These are phyloP conservation scores for Populus hybrid DNA, from an alignment of 441 rosid species.

Conservation along the genomic window DNA sequence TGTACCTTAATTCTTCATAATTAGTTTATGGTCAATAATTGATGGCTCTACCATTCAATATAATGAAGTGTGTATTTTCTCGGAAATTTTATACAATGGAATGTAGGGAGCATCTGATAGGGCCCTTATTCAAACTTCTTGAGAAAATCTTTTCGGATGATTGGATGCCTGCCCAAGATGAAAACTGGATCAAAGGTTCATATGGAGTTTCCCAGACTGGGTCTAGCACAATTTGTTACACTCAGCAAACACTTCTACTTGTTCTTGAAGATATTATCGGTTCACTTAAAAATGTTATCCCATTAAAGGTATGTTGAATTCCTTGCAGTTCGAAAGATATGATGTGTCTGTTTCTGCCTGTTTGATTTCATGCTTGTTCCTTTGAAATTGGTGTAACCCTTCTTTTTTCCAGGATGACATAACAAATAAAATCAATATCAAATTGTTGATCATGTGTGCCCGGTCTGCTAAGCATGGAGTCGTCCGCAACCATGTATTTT, in stretches of 20 bases:
- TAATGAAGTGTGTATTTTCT: not conserved
- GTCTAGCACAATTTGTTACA: constrained; percentile 36
- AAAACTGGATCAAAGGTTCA: constrained; percentile 40
- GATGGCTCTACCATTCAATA: constrained; percentile 12
- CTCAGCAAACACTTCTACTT: constrained; percentile 69
- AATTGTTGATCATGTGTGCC: constrained; percentile 72
- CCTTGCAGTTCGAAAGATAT: constrained; percentile 14
- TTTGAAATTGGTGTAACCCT: constrained; percentile 14
- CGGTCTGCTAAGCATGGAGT: constrained; percentile 56
- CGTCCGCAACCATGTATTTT: constrained; percentile 65
- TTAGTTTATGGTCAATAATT: not conserved
- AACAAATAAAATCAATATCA: constrained; percentile 44
- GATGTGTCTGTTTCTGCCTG: not conserved
- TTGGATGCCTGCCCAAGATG: constrained; percentile 41
- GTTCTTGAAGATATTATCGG: constrained; percentile 70
- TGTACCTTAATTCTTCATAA: not conserved
- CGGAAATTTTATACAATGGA: constrained; percentile 11
- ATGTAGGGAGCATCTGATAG: constrained; percentile 72
- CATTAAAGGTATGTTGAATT: constrained; percentile 52
- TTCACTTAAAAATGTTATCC: constrained; percentile 33
- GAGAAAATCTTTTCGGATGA: constrained; percentile 50
- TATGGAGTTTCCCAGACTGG: constrained; percentile 38
- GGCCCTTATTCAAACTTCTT: constrained; percentile 80
- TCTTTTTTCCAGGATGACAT: constrained; percentile 56
- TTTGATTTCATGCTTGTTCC: constrained; percentile 7